These are phyloP conservation scores for Aspergillus amoenus DNA, from an alignment of 2,329 filamentous ascomycete genomes.

Conservation along the genomic window DNA sequence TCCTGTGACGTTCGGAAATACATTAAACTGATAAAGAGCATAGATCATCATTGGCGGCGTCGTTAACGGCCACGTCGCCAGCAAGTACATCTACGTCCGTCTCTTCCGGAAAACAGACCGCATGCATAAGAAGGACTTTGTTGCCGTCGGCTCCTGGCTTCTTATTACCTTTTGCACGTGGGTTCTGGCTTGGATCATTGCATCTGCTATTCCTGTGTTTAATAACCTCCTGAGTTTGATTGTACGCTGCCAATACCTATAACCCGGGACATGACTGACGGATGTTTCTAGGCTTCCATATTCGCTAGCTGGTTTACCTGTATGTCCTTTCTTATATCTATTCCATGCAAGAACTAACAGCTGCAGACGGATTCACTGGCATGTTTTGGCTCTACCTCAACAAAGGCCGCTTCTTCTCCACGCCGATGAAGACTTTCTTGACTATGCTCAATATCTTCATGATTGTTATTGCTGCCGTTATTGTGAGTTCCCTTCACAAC, in stretches of 20 bases:
- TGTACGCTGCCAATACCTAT: slow-evolving; percentile 18
- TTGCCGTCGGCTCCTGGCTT: slow-evolving; percentile 59
- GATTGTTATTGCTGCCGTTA: slow-evolving; percentile 22
- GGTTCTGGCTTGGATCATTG: slow-evolving; percentile 65
- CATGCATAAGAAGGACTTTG: slow-evolving; percentile 50
- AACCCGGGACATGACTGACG: not conserved
- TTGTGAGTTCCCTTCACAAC: slow-evolving; percentile 18
- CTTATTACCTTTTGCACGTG: slow-evolving; percentile 57
- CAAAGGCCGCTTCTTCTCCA: slow-evolving; percentile 28
- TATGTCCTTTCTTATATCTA: not conserved
- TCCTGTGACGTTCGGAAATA: not conserved
- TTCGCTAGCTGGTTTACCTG: slow-evolving; percentile 70
- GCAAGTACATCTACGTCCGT: slow-evolving; percentile 65
- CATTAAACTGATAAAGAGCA: not conserved
- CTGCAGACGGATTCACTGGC: slow-evolving; percentile 27
- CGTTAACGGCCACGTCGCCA: slow-evolving; percentile 66
- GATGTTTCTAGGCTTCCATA: slow-evolving; percentile 45
- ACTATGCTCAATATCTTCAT: slow-evolving; percentile 26
- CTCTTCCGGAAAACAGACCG: slow-evolving; percentile 62
- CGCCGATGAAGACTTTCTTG: slow-evolving; percentile 30
- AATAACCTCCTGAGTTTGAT: slow-evolving; percentile 66
- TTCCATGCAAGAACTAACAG: not conserved
- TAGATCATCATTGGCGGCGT: slow-evolving; percentile 68
- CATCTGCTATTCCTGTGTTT: slow-evolving; percentile 69
- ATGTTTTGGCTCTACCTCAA: slow-evolving; percentile 42